Base-by-base conservation (phyloP, 768 basidiomycete species). In the Russula vinacea region DNA sequence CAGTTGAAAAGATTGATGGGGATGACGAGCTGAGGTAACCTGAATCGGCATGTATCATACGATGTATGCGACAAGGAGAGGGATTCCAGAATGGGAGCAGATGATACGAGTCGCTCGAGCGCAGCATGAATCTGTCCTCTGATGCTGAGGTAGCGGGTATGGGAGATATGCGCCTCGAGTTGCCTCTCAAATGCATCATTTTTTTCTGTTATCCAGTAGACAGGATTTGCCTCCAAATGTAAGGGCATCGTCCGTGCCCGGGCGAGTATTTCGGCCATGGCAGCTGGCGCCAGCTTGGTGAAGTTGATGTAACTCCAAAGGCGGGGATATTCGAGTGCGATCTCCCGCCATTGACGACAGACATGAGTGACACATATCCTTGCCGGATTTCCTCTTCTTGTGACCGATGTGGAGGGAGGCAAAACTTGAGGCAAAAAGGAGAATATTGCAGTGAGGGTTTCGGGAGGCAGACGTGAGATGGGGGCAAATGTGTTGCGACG, bases 261-360 rank as follows among this genome's bases (percentile, higher is more conserved):
- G 4, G 47, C 8, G 11, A 64, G 58, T 29, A 67, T 60, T 44
- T 56, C 53, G 16, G 24, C 11, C 14, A 42, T 24, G 11, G 53
- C 58, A 19, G 9, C 47, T 11, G 35, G 6, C 1, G 47, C 56
- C 22, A 62, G 10, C 9, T 10, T 57, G 16, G 53, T 40, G 40
- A 67, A 60, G 10, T 59, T 22, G 40, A 67, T 33, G 29, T 55
- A 40, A 39, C 57, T 56, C 62, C 62, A 67, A 32, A 67, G 37
- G 17, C 47, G 42, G 33, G 58, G 62, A 22, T 60, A 33, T 7
- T 40, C 16, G 33, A 67, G 58, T 24, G 66, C 66, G 17, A 60
- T 57, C 10, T 67, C 58, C 16, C 62, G 66, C 66, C 66, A 67
- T 44, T 19, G 58, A 13, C 24, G 66, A 14, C 62, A 67, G 29